Conservation (phyloP, 345 rosid genomes). For the Clausena lansium region DNA sequence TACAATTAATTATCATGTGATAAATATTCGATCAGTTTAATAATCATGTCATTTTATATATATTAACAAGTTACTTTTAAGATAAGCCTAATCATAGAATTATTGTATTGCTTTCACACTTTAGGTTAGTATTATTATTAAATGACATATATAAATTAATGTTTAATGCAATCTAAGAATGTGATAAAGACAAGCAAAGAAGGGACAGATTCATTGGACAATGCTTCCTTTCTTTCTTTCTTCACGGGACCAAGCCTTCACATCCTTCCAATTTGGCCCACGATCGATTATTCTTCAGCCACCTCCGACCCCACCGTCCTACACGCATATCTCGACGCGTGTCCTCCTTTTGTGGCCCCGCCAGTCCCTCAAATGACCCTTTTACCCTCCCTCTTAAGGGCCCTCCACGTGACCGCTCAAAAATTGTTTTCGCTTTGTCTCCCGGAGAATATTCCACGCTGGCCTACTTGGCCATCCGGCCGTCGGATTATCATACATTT, state of each 20-base stretch:
- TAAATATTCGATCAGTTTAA: too few relatives aligned
- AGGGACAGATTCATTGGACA: constrained; percentile 20
- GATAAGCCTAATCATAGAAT: too few relatives aligned
- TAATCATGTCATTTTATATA: too few relatives aligned
- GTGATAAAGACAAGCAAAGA: neutral
- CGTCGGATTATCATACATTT: constrained; percentile 3
- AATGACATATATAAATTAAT: too few relatives aligned
- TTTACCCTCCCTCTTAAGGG: neutral
- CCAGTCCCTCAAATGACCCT: neutral
- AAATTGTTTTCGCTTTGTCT: constrained; percentile 16
- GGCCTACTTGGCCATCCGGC: constrained; percentile 5
- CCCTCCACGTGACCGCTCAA: constrained; percentile 37
- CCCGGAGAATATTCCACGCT: constrained; percentile 43
- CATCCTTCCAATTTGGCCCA: constrained; percentile 7
- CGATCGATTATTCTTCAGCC: constrained; percentile 13
- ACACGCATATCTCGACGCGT: neutral
- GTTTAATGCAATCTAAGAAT: neutral
- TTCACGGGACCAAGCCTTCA: neutral
- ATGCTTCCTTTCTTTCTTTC: neutral
- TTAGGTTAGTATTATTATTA: too few relatives aligned
- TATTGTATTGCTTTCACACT: too few relatives aligned
- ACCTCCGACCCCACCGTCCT: neutral
- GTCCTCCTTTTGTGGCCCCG: neutral
- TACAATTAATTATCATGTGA: too few relatives aligned
- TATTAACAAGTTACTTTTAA: too few relatives aligned